A percentile compares a stretch with the other conserved stretches of the same genome.
Evolutionary conservation across 352 stramenopile species (phyloP).

Genomic region (Globisporangium lucens): DNA sequence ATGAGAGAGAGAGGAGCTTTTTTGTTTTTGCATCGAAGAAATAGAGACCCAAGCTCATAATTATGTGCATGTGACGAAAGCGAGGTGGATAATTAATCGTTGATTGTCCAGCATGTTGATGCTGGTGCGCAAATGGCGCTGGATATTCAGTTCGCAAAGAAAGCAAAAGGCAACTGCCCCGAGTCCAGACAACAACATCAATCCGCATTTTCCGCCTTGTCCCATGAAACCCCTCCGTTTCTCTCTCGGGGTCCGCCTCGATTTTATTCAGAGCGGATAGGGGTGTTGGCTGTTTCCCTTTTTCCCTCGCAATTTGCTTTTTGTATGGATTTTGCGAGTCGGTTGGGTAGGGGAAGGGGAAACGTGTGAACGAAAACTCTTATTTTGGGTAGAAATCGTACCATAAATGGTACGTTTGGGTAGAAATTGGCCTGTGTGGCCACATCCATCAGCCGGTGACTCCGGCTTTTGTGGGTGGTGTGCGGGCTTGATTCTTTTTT

Average conservation of each 20-base stretch:
- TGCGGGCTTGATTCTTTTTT: conserved; percentile 12
- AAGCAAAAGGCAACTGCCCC: neutral
- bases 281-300: neutral
- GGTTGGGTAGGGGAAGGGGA: neutral
- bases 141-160: conserved; percentile 3
- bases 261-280: neutral
- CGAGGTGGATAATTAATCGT: neutral
- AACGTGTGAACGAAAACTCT: neutral
- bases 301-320: neutral
- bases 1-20: too few relatives aligned
- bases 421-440: conserved; percentile 11
- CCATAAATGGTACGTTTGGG: conserved; percentile 11
- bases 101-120: neutral
- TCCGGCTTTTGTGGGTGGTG: conserved; percentile 11
- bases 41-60: neutral
- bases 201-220: neutral
- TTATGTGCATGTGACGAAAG: neutral
- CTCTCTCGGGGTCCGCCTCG: neutral
- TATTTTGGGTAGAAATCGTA: neutral
- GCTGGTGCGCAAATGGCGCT: neutral
- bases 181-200: neutral
- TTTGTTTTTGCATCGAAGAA: too few relatives aligned
- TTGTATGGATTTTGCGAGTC: conserved; percentile 4
- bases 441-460: conserved; percentile 18
- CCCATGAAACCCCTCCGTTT: neutral